phyloP scores from a whole-genome alignment of 768 basidiomycete species.

The Dictyophora rubrovolvata region DNA sequence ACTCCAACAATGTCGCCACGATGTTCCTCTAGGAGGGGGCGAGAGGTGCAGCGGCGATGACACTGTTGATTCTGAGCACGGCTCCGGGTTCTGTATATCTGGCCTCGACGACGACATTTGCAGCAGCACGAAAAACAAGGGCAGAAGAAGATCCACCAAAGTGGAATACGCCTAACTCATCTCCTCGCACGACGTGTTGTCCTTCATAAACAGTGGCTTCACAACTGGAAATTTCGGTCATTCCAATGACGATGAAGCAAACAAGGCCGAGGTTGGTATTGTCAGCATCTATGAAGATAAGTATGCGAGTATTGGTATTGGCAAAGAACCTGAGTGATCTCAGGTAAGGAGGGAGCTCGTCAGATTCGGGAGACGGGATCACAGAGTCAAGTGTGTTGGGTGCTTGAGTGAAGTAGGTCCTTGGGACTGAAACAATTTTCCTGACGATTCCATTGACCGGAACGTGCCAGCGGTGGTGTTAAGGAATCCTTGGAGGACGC shows the following conservation, averaged over 20 bases:
- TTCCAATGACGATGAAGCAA: constrained; percentile 49
- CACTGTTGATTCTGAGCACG: constrained; percentile 10
- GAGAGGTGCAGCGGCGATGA: too few relatives aligned
- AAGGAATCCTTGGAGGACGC: constrained; percentile 50
- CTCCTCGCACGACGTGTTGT: constrained; percentile 38
- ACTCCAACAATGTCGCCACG: too few relatives aligned
- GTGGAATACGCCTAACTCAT: constrained; percentile 53
- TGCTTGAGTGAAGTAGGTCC: constrained; percentile 38
- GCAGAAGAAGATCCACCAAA: constrained; percentile 49
- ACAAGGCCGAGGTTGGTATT: constrained; percentile 43
- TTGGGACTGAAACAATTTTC: constrained; percentile 35
- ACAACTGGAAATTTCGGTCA: constrained; percentile 56
- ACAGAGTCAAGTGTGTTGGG: constrained; percentile 15
- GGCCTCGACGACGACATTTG: constrained; percentile 11
- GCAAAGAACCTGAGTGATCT: constrained; percentile 33
- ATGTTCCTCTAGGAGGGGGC: too few relatives aligned
- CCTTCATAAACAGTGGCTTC: constrained; percentile 39
- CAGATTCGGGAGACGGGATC: constrained; percentile 18
- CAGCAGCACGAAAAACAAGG: constrained; percentile 33
- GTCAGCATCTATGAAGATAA: constrained; percentile 48
- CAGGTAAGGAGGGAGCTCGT: constrained; percentile 6
- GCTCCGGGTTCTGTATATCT: neutral
- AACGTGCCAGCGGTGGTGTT: constrained; percentile 51
- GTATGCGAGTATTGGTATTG: constrained; percentile 34
- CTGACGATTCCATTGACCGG: constrained; percentile 39